Percentiles rank a stretch among this genome's conserved stretches.
Evolutionary conservation across 177 flowering plant genomes (phyloP).

Genomic region (Vitis hybrid): DNA sequence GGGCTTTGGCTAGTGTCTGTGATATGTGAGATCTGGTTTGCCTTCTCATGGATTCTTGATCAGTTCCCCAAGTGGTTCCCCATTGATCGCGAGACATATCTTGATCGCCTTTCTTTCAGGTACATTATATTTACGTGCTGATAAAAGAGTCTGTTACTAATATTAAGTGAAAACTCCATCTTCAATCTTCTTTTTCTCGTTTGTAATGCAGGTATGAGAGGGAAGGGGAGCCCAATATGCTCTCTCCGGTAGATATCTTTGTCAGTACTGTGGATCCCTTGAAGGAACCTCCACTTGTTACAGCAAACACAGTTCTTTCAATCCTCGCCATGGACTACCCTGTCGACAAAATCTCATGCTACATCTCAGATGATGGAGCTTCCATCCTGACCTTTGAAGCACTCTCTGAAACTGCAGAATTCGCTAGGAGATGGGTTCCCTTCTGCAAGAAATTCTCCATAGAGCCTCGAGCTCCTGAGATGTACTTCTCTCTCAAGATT

Average conservation of each 20-base stretch:
- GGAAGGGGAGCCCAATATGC: slow-evolving; percentile 93
- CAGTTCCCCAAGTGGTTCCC: slow-evolving; percentile 98
- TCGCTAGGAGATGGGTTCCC: slow-evolving; percentile 94
- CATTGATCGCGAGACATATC: slow-evolving; percentile 89
- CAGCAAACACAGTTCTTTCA: slow-evolving; percentile 83
- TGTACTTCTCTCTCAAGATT: slow-evolving; percentile 80
- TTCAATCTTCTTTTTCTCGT: background rate
- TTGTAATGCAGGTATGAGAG: slow-evolving; percentile 67
- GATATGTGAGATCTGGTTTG: slow-evolving; percentile 93
- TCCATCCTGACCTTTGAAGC: slow-evolving; percentile 88
- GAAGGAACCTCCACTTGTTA: slow-evolving; percentile 96
- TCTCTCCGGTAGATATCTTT: slow-evolving; percentile 78
- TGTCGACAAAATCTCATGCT: slow-evolving; percentile 89
- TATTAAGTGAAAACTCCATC: background rate
- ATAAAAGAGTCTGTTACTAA: background rate
- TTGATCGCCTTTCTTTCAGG: slow-evolving; percentile 95
- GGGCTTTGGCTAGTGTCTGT: slow-evolving; percentile 92
- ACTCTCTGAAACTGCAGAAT: slow-evolving; percentile 88
- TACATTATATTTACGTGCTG: slow-evolving; percentile 9
- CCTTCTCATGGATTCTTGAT: slow-evolving; percentile 93
- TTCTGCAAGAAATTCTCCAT: slow-evolving; percentile 89
- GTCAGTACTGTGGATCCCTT: slow-evolving; percentile 94
- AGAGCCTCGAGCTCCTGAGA: slow-evolving; percentile 97
- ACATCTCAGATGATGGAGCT: slow-evolving; percentile 93
- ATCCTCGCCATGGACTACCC: slow-evolving; percentile 96